Evolutionary conservation across 148 eudicot species (phyloP).

Genomic region (Linanthus parryae): DNA sequence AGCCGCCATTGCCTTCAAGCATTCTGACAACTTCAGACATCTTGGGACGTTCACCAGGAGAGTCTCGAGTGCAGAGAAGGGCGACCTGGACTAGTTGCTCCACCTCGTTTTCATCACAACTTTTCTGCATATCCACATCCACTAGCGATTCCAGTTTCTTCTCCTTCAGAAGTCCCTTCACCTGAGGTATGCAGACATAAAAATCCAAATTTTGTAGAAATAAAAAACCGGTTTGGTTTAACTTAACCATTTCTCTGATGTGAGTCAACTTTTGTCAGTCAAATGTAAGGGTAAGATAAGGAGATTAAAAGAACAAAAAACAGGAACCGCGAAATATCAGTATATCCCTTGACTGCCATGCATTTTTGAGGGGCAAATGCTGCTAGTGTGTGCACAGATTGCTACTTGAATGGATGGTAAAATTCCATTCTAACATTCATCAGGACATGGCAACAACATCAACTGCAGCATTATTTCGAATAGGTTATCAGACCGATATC

Average conservation of each 20-base stretch:
- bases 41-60: conserved; percentile 42
- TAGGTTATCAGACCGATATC: too few relatives aligned
- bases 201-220: neutral
- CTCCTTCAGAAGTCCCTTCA: conserved; percentile 43
- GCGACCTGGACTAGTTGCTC: conserved; percentile 51
- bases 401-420: too few relatives aligned
- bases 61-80: conserved; percentile 44
- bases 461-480: too few relatives aligned
- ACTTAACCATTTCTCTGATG: neutral
- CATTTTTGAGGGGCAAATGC: too few relatives aligned
- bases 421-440: too few relatives aligned
- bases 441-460: too few relatives aligned
- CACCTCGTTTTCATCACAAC: conserved; percentile 39
- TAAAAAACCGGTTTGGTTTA: neutral
- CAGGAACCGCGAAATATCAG: neutral
- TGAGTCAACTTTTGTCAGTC: neutral
- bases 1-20: conserved; percentile 61
- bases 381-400: too few relatives aligned
- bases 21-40: conserved; percentile 59
- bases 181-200: conserved; percentile 22
- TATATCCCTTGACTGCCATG: neutral
- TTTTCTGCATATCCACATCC: conserved; percentile 39
- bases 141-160: conserved; percentile 42
- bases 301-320: neutral
- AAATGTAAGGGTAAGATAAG: neutral